phyloP scores from a whole-genome alignment of 345 rosid species.

The Microthlaspi erraticum region DNA sequence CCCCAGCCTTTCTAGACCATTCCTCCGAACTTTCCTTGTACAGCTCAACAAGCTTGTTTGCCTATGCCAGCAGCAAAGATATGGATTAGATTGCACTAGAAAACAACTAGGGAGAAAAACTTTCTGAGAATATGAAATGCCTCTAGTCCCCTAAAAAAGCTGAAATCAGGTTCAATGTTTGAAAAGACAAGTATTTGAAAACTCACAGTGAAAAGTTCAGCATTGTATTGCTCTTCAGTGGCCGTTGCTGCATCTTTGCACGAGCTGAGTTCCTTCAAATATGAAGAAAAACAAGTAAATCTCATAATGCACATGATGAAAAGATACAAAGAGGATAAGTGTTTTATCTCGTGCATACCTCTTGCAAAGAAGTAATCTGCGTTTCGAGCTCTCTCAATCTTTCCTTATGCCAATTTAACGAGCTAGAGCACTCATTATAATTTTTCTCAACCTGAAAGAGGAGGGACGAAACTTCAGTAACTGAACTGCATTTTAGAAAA shows the following conservation, averaged over 20 bases:
- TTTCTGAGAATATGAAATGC: constrained; percentile 20
- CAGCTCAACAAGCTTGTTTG: constrained; percentile 83
- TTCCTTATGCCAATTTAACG: constrained; percentile 78
- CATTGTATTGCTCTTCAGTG: constrained; percentile 70
- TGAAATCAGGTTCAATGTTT: background rate
- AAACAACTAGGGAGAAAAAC: constrained; percentile 10
- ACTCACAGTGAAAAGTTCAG: constrained; percentile 88
- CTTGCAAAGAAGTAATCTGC: constrained; percentile 60
- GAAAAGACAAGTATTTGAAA: background rate
- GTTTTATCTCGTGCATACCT: constrained; percentile 51
- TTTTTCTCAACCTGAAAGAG: constrained; percentile 62
- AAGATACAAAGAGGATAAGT: constrained; percentile 10
- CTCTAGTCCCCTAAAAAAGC: constrained; percentile 10
- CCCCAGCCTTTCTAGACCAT: constrained; percentile 92
- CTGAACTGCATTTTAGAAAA: background rate
- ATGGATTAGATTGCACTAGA: constrained; percentile 25
- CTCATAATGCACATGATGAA: constrained; percentile 15
- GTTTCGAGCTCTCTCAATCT: constrained; percentile 74
- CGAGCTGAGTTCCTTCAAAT: constrained; percentile 67
- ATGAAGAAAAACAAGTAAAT: constrained; percentile 40
- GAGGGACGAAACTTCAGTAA: constrained; percentile 4
- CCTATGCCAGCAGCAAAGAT: constrained; percentile 49
- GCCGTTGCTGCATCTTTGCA: constrained; percentile 71
- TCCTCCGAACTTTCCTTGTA: constrained; percentile 94
- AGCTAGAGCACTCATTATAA: constrained; percentile 62